Evolutionary conservation across 139 green algal species (phyloP), one percentile per base, ranked within the genome.

Genomic region (Nannochloris sp.): DNA sequence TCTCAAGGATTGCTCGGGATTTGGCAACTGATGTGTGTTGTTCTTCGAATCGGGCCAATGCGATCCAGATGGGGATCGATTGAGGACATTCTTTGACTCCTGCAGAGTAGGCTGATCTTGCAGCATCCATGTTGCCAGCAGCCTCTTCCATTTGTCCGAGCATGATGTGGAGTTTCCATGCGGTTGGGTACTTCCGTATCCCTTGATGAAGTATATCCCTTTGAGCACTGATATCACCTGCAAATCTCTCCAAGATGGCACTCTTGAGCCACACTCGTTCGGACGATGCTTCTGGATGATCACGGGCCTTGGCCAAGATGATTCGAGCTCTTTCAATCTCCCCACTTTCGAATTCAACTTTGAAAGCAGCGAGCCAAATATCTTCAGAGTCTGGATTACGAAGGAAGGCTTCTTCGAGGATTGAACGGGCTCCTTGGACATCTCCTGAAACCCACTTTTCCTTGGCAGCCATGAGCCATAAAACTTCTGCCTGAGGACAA

Each of bases 401-500:
- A 8, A 73, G 71, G 58, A 93, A 94, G 1, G 91, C 90, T 53
- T 90, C 82, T 51, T 87, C 68, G 60, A 96, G 82, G 25, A 95
- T 87, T 29, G 70, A 40, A 8, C 90, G 77, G 14, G 90, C 90
- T 2, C 65, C 76, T 14, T 73, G 46, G 9, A 97, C 86, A 56
- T 95, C 82, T 26, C 90, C 86, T 2, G 36, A 46, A 26, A 89
- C 74, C 93, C 93, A 98, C 72, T 86, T 85, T 82, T 97, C 88
- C 79, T 97, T 97, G 36, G 93, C 93, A 0, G 78, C 85, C 89
- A 98, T 97, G 1, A 98, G 83, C 93, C 93, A 98, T 60, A 98
- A 76, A 61, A 96, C 82, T 76, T 97, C 89, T 23, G 86, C 87
- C 74, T 93, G 79, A 8, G 90, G 90, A 74, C 89, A 96, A 77